phyloP scores from a whole-genome alignment of 768 basidiomycete species.

The Boletus reticuloceps region DNA sequence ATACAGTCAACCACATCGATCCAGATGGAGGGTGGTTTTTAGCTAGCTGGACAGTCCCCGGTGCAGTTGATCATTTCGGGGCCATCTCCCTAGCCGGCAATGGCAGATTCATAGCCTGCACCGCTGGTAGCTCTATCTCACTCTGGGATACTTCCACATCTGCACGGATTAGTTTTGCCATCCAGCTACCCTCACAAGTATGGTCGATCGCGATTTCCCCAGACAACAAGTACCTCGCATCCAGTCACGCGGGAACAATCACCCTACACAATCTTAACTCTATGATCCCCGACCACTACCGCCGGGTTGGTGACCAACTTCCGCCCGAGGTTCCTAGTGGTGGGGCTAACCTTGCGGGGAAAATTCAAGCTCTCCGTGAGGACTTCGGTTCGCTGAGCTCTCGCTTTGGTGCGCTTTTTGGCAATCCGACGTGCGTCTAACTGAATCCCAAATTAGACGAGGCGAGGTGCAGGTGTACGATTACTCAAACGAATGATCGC shows the following conservation, averaged over 20 bases:
- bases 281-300: neutral
- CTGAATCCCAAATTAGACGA: neutral
- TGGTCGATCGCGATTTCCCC: neutral
- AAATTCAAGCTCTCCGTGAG: neutral
- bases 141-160: neutral
- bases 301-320: neutral
- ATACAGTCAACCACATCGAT: no score
- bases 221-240: neutral
- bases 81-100: neutral
- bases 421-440: neutral
- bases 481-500: neutral
- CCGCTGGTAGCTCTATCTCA: neutral
- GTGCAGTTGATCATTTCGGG: no score
- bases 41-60: no score
- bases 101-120: neutral
- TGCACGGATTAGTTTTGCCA: neutral
- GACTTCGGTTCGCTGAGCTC: neutral
- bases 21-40: no score
- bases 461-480: neutral
- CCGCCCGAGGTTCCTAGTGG: neutral
- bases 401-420: neutral
- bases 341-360: neutral
- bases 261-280: neutral
- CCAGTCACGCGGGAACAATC: neutral
- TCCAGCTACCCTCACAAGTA: no score